A percentile compares a stretch with the other conserved stretches of the same genome.
Evolutionary conservation across 805 yeast species (phyloP).

Genomic region (Suhomyces canberraensis): DNA sequence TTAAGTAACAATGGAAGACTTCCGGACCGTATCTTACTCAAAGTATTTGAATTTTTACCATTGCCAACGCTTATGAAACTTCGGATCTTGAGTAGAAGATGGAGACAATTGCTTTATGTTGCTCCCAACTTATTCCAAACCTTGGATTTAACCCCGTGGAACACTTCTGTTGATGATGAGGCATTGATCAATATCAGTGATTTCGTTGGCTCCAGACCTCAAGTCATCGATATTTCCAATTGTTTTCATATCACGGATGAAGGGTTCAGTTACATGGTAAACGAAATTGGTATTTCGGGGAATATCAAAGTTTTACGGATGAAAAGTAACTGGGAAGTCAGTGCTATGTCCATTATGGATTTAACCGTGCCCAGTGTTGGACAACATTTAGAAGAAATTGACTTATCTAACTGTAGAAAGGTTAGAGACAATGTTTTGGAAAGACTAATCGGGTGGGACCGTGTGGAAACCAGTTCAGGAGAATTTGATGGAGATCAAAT

Average conservation of each 20-base stretch:
- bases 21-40: constrained; percentile 57
- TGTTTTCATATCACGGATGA: constrained; percentile 77
- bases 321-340: constrained; percentile 73
- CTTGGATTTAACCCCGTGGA: constrained; percentile 62
- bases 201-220: constrained; percentile 69
- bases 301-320: constrained; percentile 52
- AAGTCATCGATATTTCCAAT: constrained; percentile 57
- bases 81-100: constrained; percentile 57
- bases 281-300: constrained; percentile 67
- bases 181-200: constrained; percentile 57
- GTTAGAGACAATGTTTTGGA: constrained; percentile 71
- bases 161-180: constrained; percentile 55
- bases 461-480: constrained; percentile 6
- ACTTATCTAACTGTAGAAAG: constrained; percentile 69
- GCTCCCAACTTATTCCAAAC: constrained; percentile 50
- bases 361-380: constrained; percentile 66
- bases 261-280: constrained; percentile 68
- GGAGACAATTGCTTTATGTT: constrained; percentile 62
- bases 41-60: constrained; percentile 50
- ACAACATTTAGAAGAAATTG: constrained; percentile 53
- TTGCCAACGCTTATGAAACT: constrained; percentile 61
- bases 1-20: constrained; percentile 52
- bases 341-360: constrained; percentile 82
- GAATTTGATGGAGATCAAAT: constrained; percentile 16
- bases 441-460: constrained; percentile 58